These are phyloP conservation scores for Aspergillus nomiae DNA, from an alignment of 2,329 filamentous ascomycete genomes.

Conservation along the genomic window DNA sequence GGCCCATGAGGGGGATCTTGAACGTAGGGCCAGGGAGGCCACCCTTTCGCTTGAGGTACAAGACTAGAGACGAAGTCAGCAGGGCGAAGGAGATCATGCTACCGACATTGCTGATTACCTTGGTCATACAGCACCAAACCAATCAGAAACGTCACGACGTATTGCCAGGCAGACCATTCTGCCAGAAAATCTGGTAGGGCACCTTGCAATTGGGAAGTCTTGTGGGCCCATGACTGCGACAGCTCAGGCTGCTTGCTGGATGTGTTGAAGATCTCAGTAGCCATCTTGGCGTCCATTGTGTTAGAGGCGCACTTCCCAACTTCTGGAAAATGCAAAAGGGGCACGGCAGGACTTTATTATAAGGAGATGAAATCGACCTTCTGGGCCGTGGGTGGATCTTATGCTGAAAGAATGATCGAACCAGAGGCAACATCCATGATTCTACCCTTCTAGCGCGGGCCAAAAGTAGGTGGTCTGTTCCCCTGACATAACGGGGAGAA, in stretches of 20 bases:
- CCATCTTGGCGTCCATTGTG: constrained; percentile 11
- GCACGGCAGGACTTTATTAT: not conserved
- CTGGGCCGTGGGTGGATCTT: too few species aligned
- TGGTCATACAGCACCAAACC: constrained; percentile 78
- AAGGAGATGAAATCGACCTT: not conserved
- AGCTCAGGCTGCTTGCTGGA: constrained; percentile 13
- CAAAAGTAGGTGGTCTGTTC: not conserved
- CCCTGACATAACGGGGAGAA: not conserved
- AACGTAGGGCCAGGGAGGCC: constrained; percentile 69
- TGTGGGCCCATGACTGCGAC: constrained; percentile 10
- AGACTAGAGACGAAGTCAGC: constrained; percentile 51
- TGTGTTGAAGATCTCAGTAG: constrained; percentile 11
- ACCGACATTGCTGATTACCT: constrained; percentile 50
- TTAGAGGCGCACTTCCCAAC: not conserved
- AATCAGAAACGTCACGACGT: constrained; percentile 58
- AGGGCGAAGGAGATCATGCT: not conserved
- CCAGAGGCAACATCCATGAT: not conserved
- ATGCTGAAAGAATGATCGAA: not conserved
- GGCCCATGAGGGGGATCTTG: constrained; percentile 79
- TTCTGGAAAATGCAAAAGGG: not conserved
- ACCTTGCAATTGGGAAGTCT: not conserved
- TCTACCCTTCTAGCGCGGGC: not conserved
- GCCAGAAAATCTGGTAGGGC: constrained; percentile 1
- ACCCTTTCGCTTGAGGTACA: constrained; percentile 70
- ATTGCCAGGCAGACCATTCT: constrained; percentile 45